Evolutionary conservation across 176 grass and related monocot genomes (phyloP), one percentile per base, ranked within the genome.

Genomic region (Tillandsia leiboldiana): DNA sequence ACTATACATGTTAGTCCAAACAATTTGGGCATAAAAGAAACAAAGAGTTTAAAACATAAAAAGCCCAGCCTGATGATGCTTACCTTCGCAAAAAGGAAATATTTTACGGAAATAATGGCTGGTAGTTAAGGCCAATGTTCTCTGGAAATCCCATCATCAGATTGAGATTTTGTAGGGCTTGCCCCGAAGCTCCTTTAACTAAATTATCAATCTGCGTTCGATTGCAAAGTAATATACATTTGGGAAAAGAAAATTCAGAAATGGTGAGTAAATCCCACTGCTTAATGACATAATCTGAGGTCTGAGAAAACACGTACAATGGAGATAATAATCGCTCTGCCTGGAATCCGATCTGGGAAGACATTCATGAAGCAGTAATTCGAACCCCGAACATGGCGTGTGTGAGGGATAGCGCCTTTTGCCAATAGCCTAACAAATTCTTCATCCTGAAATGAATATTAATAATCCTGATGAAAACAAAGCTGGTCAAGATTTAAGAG

Each of bases 121-220:
- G 94, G 76, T 86, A 84, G 48, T 79, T 65, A 23, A 99, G 80
- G n/a, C 94, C 94, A 65, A 68, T 84, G 69, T 69, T 88, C 79
- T 99, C 90, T 57, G 94, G 84, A 72, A 93, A 80, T 75, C 94
- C 94, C 90, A 93, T 83, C 94, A 99, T 99, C 82, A 93, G 71
- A 84, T 99, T 99, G 74, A 99, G 89, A 67, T 99, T 99, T 77
- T 99, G 94, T 15, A 99, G 65, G 23, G 94, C 94, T 80, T 99
- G 94, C 13, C 90, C 94, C n/a, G 94, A 99, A 69, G 90, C 87
- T 63, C 94, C 94, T 76, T 93, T 99, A 29, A 99, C 94, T 71
- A 99, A 78, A 84, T 99, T 99, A 83, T 99, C 94, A 80, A 99
- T 99, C 94, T 99, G 83, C 71, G 10, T 15, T 9, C 15, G 56